phyloP scores from a whole-genome alignment of 2,329 filamentous ascomycete species.

The Coniochaeta sp. region DNA sequence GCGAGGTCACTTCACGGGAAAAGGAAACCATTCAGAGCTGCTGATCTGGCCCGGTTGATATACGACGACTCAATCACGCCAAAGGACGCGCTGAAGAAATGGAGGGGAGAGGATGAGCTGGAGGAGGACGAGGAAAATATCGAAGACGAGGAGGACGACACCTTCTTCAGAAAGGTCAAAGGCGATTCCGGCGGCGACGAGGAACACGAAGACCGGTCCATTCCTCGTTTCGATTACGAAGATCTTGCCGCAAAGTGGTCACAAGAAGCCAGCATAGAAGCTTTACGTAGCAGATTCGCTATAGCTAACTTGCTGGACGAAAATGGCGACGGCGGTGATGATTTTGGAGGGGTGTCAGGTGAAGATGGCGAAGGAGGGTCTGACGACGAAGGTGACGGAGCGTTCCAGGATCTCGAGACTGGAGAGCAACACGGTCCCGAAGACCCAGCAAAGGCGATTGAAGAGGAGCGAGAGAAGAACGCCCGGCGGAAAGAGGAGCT shows the following conservation, averaged over 20 bases:
- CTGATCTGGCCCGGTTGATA: conserved; percentile 78
- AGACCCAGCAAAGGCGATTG: conserved; percentile 45
- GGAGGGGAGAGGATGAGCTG: conserved; percentile 62
- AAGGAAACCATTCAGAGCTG: conserved; percentile 66
- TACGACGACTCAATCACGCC: conserved; percentile 78
- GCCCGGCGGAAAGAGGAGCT: conserved; percentile 91
- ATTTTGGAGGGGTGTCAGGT: conserved; percentile 36
- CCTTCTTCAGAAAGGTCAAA: conserved; percentile 59
- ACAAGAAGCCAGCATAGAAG: conserved; percentile 67
- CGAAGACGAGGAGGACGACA: conserved; percentile 50
- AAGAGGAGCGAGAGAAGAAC: conserved; percentile 84
- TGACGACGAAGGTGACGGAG: conserved; percentile 42
- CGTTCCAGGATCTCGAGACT: conserved; percentile 70
- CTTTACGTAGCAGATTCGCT: conserved; percentile 68
- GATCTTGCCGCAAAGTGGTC: conserved; percentile 82
- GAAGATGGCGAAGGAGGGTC: conserved; percentile 37
- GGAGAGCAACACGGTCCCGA: conserved; percentile 41
- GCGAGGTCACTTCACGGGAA: conserved; percentile 65
- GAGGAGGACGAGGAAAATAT: conserved; percentile 52
- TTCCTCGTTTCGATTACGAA: conserved; percentile 75
- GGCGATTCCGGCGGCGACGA: conserved; percentile 62
- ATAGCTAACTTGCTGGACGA: conserved; percentile 54
- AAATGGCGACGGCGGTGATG: conserved; percentile 44
- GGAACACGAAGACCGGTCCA: conserved; percentile 63
- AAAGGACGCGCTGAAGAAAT: conserved; percentile 67